Base-by-base conservation (phyloP, 1,284 basidiomycete species). In the Wolfiporia cocos region DNA sequence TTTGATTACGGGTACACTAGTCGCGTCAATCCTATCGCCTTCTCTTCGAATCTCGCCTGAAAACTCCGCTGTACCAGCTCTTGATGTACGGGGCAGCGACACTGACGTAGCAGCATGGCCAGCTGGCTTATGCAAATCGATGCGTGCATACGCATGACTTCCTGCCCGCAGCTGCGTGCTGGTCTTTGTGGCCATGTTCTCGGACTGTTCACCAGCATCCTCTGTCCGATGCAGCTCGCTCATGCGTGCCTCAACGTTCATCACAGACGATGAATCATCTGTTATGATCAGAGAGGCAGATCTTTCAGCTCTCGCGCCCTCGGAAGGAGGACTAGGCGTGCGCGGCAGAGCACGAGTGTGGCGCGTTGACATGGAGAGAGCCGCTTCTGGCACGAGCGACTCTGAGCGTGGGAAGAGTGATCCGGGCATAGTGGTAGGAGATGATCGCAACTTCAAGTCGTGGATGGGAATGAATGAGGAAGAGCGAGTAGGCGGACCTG, bases 351-450 rank as follows among this genome's bases (percentile, higher is more conserved):
- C 42, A 10, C 42, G 24, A 41, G 47, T 18, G 40, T 39, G 21
- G 40, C 43, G 39, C 46, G 49, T 19, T 23, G 14, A n/a, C 10
- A 23, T 22, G 2, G 18, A 24, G 12, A 34, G 39, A 3, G 47
- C 73, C 71, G 35, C 64, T 62, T 75, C 71, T 2, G 79, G 78
- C 26, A 76, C 62, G 11, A 80, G 64, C 15, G 85, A 86, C 0
- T 76, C 69, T 0, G 85, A 84, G 4, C 82, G 77, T 6, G 83
- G 76, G 54, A 78, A 85, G 5, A 88, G 70, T 1, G 85, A 74
- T 9, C 85, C 86, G n/a, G 85, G 86, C 85, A 88, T 88, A 1
- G 77, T 81, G 2, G 71, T 53, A 1, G 75, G 75, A 2, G 64
- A 61, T 46, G 15, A 35, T 26, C 5, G 40, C 63, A 50, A 55